Percentiles rank a stretch among this genome's conserved stretches.
Evolutionary conservation across 2,329 filamentous ascomycete species (phyloP).

Genomic region (Ophiostoma ulmi): DNA sequence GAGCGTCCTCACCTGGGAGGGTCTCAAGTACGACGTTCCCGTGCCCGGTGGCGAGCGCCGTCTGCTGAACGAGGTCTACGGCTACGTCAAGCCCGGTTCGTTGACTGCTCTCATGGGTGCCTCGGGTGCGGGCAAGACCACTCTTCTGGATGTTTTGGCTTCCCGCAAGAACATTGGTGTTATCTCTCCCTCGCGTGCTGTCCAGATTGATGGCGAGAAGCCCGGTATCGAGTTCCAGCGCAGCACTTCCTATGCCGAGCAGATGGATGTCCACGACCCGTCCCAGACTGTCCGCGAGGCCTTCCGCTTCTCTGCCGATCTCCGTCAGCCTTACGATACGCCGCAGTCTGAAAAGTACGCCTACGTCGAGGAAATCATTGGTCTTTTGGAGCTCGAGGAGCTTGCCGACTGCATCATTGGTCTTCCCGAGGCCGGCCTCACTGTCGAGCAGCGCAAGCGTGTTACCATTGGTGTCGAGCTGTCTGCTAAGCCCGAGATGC

Average conservation of each 20-base stretch:
- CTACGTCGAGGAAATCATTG: conserved; percentile 56
- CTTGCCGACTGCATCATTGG: conserved; percentile 58
- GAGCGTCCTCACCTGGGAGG: conserved; percentile 78
- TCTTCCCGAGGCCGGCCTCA: conserved; percentile 62
- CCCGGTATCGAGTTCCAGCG: conserved; percentile 56
- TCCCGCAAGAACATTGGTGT: conserved; percentile 58
- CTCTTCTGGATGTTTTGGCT: conserved; percentile 70
- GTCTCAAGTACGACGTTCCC: conserved; percentile 71
- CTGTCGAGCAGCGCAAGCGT: conserved; percentile 62
- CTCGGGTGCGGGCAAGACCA: conserved; percentile 84
- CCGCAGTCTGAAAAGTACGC: conserved; percentile 51
- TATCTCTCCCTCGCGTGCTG: conserved; percentile 45
- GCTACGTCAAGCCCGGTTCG: conserved; percentile 70
- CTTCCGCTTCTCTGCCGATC: conserved; percentile 57
- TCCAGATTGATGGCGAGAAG: conserved; percentile 52
- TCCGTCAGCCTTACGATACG: conserved; percentile 53
- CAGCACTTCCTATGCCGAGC: conserved; percentile 58
- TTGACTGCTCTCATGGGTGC: conserved; percentile 75
- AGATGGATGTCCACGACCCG: conserved; percentile 58
- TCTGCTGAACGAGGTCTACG: conserved; percentile 53
- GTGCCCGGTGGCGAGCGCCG: conserved; percentile 52
- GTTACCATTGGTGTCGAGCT: conserved; percentile 91
- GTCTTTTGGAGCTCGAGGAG: conserved; percentile 53
- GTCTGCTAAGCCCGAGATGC: conserved; percentile 71
- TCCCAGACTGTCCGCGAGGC: conserved; percentile 60